phyloP scores from a whole-genome alignment of 2,329 filamentous ascomycete genomes.

The Alternaria consortialis region DNA sequence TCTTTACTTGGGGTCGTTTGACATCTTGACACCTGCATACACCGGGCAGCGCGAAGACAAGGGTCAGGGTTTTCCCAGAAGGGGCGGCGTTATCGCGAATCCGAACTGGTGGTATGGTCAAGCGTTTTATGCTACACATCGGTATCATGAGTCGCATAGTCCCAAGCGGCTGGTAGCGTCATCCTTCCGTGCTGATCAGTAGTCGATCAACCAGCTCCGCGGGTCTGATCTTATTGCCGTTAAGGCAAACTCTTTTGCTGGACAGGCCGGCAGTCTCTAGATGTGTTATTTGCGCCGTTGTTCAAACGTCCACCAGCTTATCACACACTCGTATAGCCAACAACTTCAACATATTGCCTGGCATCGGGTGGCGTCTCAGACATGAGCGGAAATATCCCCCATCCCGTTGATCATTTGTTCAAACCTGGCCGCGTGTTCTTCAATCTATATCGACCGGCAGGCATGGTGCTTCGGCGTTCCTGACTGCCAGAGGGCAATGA shows the following conservation, averaged over 20 bases:
- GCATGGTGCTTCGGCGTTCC: neutral
- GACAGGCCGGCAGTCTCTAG: neutral
- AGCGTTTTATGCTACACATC: neutral
- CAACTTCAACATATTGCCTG: neutral
- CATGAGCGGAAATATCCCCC: neutral
- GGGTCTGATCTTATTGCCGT: neutral
- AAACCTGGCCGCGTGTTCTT: neutral
- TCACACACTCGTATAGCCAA: neutral
- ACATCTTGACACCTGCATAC: constrained; percentile 6
- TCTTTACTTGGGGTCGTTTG: constrained; percentile 4
- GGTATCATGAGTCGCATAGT: constrained; percentile 5
- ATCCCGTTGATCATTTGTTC: neutral
- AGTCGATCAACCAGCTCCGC: constrained; percentile 2
- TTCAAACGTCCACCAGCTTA: neutral
- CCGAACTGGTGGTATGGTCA: constrained; percentile 2
- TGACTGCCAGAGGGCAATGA: neutral
- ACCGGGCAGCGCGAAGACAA: neutral
- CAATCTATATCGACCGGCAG: neutral
- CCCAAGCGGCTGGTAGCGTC: constrained; percentile 11
- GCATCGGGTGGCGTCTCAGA: neutral
- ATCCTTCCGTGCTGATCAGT: constrained; percentile 4
- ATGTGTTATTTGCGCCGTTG: neutral
- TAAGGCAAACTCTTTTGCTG: neutral
- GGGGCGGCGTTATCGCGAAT: neutral
- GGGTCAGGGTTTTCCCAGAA: neutral